Percentiles rank a stretch among this genome's conserved stretches.
These are phyloP conservation scores for Gleditsia sinensis DNA, from an alignment of 306 rosid genomes.

Conservation along the genomic window DNA sequence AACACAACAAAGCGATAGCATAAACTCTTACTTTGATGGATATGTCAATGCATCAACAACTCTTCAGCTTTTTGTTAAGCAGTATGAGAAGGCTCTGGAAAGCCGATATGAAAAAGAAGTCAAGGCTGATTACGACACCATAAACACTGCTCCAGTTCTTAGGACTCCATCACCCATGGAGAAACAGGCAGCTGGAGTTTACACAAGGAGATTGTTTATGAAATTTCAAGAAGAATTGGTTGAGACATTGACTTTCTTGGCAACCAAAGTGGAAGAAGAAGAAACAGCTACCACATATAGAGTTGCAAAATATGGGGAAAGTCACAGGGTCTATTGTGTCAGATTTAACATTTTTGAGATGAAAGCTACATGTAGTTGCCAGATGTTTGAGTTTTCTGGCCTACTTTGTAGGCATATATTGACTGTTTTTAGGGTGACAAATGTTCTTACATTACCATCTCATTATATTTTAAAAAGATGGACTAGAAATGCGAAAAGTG, in stretches of 20 bases:
- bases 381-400: conserved; percentile 38
- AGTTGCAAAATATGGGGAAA: conserved; percentile 41
- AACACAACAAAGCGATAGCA: conserved; percentile 42
- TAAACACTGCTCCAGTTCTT: conserved; percentile 35
- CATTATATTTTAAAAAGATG: conserved; percentile 41
- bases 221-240: conserved; percentile 45
- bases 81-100: conserved; percentile 45
- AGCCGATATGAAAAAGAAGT: conserved; percentile 43
- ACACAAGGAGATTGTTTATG: conserved; percentile 43
- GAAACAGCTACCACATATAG: conserved; percentile 19
- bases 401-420: conserved; percentile 43
- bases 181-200: conserved; percentile 41
- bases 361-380: conserved; percentile 43
- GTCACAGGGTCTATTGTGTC: conserved; percentile 32
- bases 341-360: conserved; percentile 30
- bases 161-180: conserved; percentile 51
- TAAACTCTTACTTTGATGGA: conserved; percentile 50
- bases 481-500: conserved; percentile 49
- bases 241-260: conserved; percentile 41
- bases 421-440: conserved; percentile 47
- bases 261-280: conserved; percentile 38
- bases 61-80: conserved; percentile 41
- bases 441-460: conserved; percentile 45
- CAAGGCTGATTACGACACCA: conserved; percentile 40
- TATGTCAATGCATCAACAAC: conserved; percentile 47